Conservation (phyloP, 1,284 basidiomycete genomes). For the Cryptococcus wingfieldii region DNA sequence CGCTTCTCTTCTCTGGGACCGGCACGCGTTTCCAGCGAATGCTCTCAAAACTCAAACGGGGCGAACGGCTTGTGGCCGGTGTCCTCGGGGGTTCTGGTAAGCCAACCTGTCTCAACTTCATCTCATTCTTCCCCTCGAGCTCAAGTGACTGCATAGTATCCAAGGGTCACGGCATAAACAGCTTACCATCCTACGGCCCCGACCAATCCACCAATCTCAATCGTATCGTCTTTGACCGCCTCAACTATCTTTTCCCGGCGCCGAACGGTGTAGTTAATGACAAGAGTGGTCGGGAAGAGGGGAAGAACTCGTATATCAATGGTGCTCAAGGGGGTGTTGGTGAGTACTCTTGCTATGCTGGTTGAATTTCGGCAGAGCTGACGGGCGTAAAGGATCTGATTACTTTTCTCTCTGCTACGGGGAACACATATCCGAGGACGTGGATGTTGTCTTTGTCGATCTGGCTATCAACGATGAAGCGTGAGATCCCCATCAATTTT, state of each 20-base stretch:
- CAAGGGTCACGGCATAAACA: conserved; percentile 25
- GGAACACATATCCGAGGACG: conserved; percentile 32
- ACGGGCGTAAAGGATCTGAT: conserved; percentile 19
- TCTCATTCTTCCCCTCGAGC: no score
- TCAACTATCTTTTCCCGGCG: conserved; percentile 34
- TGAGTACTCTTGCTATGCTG: not conserved
- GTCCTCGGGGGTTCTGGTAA: conserved; percentile 27
- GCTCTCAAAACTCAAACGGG: conserved; percentile 23
- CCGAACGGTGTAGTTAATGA: conserved; percentile 9
- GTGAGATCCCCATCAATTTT: conserved; percentile 6
- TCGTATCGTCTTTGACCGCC: conserved; percentile 34
- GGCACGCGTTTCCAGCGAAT: conserved; percentile 24
- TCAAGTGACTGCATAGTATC: conserved; percentile 18
- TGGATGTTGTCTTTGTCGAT: conserved; percentile 37
- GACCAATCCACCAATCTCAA: conserved; percentile 31
- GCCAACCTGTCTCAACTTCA: not conserved
- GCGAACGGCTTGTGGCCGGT: conserved; percentile 24
- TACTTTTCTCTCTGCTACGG: conserved; percentile 35
- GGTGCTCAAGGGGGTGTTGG: conserved; percentile 39
- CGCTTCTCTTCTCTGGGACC: conserved; percentile 10
- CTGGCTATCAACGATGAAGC: conserved; percentile 40
- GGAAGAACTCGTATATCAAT: conserved; percentile 29
- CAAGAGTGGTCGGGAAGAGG: conserved; percentile 7
- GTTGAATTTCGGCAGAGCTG: not conserved
- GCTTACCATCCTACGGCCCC: conserved; percentile 15